These are phyloP conservation scores for Stevia rebaudiana DNA, from an alignment of 140 eudicot genomes.

Conservation along the genomic window DNA sequence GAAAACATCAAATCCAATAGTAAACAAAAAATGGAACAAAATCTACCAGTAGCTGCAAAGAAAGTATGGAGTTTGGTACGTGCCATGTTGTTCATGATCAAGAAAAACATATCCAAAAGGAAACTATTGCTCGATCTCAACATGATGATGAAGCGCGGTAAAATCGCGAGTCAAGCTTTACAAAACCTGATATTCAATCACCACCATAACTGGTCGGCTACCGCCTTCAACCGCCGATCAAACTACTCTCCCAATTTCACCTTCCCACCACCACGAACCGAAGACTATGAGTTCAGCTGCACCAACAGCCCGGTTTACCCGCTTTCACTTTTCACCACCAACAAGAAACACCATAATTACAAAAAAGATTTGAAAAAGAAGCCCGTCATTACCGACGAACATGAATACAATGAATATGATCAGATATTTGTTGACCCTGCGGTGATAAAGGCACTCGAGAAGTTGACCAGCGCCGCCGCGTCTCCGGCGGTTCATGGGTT, in stretches of 20 bases:
- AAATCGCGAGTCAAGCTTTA: slow-evolving; percentile 50
- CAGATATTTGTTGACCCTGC: slow-evolving; percentile 14
- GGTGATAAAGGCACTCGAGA: slow-evolving; percentile 36
- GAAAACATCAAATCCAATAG: slow-evolving; percentile 1
- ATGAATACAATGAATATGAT: slow-evolving; percentile 22
- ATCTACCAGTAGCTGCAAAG: slow-evolving; percentile 42
- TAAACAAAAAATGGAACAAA: slow-evolving; percentile 56
- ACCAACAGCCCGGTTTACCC: slow-evolving; percentile 47
- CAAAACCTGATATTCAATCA: slow-evolving; percentile 65
- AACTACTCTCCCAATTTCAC: slow-evolving; percentile 18
- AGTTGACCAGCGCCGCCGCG: slow-evolving; percentile 33
- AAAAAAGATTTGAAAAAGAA: slow-evolving; percentile 8
- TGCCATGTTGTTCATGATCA: slow-evolving; percentile 44
- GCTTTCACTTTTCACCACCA: slow-evolving; percentile 33
- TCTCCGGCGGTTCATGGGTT: slow-evolving; percentile 55
- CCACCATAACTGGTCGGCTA: slow-evolving; percentile 29
- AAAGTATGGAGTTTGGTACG: slow-evolving; percentile 44
- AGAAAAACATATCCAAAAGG: slow-evolving; percentile 45
- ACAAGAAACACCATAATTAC: slow-evolving; percentile 26
- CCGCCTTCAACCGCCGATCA: slow-evolving; percentile 12
- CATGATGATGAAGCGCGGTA: slow-evolving; percentile 52
- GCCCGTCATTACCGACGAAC: background rate
- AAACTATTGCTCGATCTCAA: slow-evolving; percentile 54
- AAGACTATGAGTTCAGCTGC: slow-evolving; percentile 65
- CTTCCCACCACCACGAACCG: slow-evolving; percentile 14